Base-by-base conservation (phyloP, 192 early-diverging fungal species). In the Geranomyces variabilis region DNA sequence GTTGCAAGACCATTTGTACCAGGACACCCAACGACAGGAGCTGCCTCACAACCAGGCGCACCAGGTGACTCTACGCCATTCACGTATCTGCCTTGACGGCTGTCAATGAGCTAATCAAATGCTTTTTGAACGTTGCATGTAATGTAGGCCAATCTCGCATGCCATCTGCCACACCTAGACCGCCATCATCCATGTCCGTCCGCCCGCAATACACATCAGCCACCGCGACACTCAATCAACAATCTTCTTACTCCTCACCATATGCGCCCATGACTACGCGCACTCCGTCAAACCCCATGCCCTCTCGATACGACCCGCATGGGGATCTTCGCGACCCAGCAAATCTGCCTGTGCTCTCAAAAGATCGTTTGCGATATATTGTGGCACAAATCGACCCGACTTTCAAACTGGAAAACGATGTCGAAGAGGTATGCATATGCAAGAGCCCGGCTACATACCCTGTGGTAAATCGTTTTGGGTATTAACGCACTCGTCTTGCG, bases 311-410 rank as follows among this genome's bases (percentile, higher is more conserved):
- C 58, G 70, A 64, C 43, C 59, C 70, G 26, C 31, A 6, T 22
- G n/a, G 36, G 10, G 59, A 48, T 28, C 44, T 46, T 21, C 47
- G 36, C 19, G 61, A 63, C 13, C 70, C 70, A 17, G 53, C 45
- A 19, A 72, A 24, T 21, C 12, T 64, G 44, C 70, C 70, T 10
- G 21, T 72, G 29, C 28, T 72, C 26, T 56, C 43, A 26, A 72
- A 72, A 43, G 61, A 72, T 4, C 28, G 47, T 1, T 21, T 72
- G 59, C 36, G 70, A n/a, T n/a, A 53, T 14, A 14, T 72, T 5
- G 60, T 72, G 6, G 15, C 61, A n/a, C 70, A 72, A 34, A 49
- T 72, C n/a, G 70, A 72, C 48, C 62, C 70, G 19, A 46, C 12
- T 1, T 31, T 56, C 19, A 15, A 44, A 28, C 28, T 72, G 59